These are phyloP conservation scores for Aureobasidium sp. DNA, from an alignment of 2,329 filamentous ascomycete species.

Conservation along the genomic window DNA sequence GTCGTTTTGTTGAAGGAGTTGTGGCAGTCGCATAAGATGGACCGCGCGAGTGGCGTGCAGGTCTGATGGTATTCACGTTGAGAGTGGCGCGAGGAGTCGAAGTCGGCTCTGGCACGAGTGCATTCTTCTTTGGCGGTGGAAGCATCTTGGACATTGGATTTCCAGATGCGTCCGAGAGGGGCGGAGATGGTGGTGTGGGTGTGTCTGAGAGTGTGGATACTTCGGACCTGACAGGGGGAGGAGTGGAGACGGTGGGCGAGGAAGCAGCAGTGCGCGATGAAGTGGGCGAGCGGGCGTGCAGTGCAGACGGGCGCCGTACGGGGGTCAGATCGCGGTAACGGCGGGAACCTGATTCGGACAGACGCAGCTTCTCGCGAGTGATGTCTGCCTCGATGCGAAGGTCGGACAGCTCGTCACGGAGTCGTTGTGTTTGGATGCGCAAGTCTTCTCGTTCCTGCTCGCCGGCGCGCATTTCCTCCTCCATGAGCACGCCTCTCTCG, in stretches of 20 bases:
- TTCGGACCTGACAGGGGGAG: conserved; percentile 60
- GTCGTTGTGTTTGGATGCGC: conserved; percentile 80
- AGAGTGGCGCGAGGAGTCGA: conserved; percentile 44
- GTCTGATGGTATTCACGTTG: conserved; percentile 32
- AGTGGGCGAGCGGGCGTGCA: conserved; percentile 51
- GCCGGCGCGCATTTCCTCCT: conserved; percentile 84
- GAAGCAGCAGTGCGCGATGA: conserved; percentile 73
- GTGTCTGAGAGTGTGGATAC: conserved; percentile 54
- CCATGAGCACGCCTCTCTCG: conserved; percentile 83
- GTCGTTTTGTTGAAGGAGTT: conserved; percentile 33
- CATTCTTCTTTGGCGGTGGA: conserved; percentile 30
- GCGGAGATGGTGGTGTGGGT: conserved; percentile 83
- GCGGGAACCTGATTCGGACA: conserved; percentile 41
- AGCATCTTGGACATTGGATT: conserved; percentile 37
- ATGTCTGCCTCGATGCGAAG: conserved; percentile 93
- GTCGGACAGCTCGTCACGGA: conserved; percentile 86
- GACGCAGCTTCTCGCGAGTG: conserved; percentile 83
- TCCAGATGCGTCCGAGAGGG: conserved; percentile 76
- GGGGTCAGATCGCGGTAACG: conserved; percentile 18
- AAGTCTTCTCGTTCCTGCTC: conserved; percentile 86
- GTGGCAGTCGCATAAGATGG: conserved; percentile 43
- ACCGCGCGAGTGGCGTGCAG: conserved; percentile 44
- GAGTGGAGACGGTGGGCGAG: conserved; percentile 82
- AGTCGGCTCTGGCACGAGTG: conserved; percentile 43
- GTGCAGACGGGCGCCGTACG: conserved; percentile 2